phyloP scores from a whole-genome alignment of 352 stramenopile species.

The Pythium brassicae region DNA sequence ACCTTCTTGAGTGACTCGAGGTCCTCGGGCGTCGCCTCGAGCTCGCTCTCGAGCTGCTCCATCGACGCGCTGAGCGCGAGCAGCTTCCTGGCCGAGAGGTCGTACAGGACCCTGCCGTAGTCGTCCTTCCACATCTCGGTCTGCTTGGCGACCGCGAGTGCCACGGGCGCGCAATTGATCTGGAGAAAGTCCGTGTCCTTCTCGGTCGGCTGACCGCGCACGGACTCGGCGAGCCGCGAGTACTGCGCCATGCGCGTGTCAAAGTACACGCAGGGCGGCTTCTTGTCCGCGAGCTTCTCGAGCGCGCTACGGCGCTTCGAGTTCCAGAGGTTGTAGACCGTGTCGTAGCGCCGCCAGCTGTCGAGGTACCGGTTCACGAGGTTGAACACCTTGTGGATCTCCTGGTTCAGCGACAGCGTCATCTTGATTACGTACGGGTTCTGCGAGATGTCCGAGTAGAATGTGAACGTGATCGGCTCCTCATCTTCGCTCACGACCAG shows the following conservation, averaged over 20 bases:
- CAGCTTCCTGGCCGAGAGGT: slow-evolving; percentile 87
- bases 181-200: slow-evolving; percentile 95
- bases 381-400: slow-evolving; percentile 93
- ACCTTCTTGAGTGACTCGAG: slow-evolving; percentile 94
- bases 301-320: slow-evolving; percentile 85
- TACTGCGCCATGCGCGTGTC: slow-evolving; percentile 92
- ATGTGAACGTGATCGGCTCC: slow-evolving; percentile 92
- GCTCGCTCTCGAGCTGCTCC: slow-evolving; percentile 72
- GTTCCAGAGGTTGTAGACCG: slow-evolving; percentile 94
- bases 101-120: slow-evolving; percentile 90
- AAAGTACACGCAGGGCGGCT: slow-evolving; percentile 92
- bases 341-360: slow-evolving; percentile 92
- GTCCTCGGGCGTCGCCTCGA: slow-evolving; percentile 78
- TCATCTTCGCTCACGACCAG: slow-evolving; percentile 91
- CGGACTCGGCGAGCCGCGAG: slow-evolving; percentile 83
- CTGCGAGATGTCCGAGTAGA: slow-evolving; percentile 94
- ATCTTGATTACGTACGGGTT: slow-evolving; percentile 96
- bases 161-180: slow-evolving; percentile 90
- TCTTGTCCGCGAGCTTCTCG: slow-evolving; percentile 91
- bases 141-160: slow-evolving; percentile 87
- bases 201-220: slow-evolving; percentile 83
- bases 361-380: slow-evolving; percentile 94
- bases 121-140: slow-evolving; percentile 93
- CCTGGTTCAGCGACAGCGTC: slow-evolving; percentile 90
- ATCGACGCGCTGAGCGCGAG: slow-evolving; percentile 63